Evolutionary conservation across 805 yeast species (phyloP).

Genomic region (Lipomyces yamadae): DNA sequence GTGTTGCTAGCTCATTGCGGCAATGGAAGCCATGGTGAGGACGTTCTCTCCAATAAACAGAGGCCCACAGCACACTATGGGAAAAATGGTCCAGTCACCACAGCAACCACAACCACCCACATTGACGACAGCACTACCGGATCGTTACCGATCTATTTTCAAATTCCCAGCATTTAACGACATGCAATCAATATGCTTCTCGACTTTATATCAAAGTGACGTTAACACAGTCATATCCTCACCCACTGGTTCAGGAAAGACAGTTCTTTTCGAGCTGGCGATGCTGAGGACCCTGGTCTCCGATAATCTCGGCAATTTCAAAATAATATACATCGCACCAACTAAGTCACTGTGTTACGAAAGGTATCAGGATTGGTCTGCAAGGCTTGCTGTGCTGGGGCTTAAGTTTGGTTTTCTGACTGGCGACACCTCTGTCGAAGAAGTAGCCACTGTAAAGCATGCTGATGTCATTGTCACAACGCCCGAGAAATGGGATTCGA

Average conservation of each 20-base stretch:
- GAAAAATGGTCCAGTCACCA: neutral
- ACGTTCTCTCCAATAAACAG: neutral
- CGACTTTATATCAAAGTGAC: constrained; percentile 45
- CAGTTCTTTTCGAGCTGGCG: constrained; percentile 60
- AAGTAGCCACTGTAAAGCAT: constrained; percentile 53
- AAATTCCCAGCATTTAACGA: constrained; percentile 50
- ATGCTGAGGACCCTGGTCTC: constrained; percentile 47
- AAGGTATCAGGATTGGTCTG: constrained; percentile 54
- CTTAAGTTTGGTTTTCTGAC: constrained; percentile 58
- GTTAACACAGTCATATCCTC: constrained; percentile 56
- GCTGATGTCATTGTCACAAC: constrained; percentile 61
- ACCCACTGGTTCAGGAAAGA: constrained; percentile 67
- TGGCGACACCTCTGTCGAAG: constrained; percentile 56
- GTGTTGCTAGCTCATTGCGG: no score
- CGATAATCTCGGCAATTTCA: constrained; percentile 25
- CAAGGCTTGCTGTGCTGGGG: constrained; percentile 49
- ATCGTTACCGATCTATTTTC: constrained; percentile 47
- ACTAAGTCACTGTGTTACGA: constrained; percentile 63
- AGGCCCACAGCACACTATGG: neutral
- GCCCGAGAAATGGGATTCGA: constrained; percentile 66
- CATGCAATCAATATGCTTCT: constrained; percentile 58
- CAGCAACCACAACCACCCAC: neutral
- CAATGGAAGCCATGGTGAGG: neutral
- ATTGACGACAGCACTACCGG: constrained; percentile 46
- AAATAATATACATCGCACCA: constrained; percentile 59